A percentile compares a stretch with the other conserved stretches of the same genome.
phyloP scores from a whole-genome alignment of 1,284 basidiomycete species.

The Ceratobasidium sp. region DNA sequence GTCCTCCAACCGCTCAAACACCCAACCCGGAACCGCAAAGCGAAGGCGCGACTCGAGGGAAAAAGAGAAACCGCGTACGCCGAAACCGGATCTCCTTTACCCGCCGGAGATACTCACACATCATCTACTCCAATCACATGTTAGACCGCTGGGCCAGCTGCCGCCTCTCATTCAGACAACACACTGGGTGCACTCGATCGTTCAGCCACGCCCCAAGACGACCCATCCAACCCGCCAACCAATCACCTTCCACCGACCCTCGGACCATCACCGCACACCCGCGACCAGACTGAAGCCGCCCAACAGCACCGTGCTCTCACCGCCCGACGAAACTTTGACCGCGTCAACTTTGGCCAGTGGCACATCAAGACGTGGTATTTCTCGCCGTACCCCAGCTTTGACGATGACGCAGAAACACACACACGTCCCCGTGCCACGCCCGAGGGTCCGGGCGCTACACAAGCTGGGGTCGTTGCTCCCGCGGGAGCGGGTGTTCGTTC shows the following conservation, averaged over 20 bases:
- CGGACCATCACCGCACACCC: conserved; percentile 39
- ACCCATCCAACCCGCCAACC: conserved; percentile 17
- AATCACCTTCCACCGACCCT: conserved; percentile 8
- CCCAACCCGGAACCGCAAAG: conserved; percentile 7
- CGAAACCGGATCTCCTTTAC: conserved; percentile 1
- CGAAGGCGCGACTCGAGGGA: conserved; percentile 30
- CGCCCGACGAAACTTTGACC: conserved; percentile 79
- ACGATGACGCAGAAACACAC: conserved; percentile 59
- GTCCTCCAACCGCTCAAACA: conserved; percentile 28
- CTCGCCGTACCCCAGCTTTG: conserved; percentile 83
- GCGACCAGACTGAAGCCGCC: conserved; percentile 53
- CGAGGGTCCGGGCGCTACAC: conserved; percentile 55
- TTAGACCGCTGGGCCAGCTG: conserved; percentile 34
- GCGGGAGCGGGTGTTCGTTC: conserved; percentile 48
- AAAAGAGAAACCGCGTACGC: conserved; percentile 39
- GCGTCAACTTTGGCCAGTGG: conserved; percentile 78
- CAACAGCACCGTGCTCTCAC: conserved; percentile 75
- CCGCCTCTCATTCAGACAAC: conserved; percentile 30
- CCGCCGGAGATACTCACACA: conserved; percentile 31
- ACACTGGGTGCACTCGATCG: conserved; percentile 19
- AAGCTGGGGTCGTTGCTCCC: conserved; percentile 2
- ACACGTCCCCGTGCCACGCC: conserved; percentile 51
- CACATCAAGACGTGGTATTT: conserved; percentile 88
- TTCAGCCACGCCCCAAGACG: conserved; percentile 26
- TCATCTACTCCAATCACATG: conserved; percentile 17